A percentile compares a stretch with the other conserved stretches of the same genome.
Conservation (phyloP, 2,329 filamentous ascomycete genomes). For the Aspergillus uvarum region DNA sequence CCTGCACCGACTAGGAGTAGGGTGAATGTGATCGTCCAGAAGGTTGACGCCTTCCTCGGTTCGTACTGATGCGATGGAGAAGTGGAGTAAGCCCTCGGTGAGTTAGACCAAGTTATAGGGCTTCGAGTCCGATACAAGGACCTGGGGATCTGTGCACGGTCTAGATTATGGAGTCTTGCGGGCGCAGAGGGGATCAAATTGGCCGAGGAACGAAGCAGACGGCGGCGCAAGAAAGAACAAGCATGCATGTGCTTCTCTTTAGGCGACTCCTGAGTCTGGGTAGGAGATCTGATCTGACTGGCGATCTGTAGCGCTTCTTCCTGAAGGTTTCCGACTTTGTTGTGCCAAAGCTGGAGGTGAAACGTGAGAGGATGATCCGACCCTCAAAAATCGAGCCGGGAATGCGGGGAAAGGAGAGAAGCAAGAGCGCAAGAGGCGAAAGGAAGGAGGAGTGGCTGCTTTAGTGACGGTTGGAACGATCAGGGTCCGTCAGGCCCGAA, state of each 20-base stretch:
- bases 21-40: conserved; percentile 39
- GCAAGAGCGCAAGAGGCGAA: conserved; percentile 8
- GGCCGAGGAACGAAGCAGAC: conserved; percentile 35
- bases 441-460: background rate
- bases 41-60: conserved; percentile 37
- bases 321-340: background rate
- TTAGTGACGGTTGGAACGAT: background rate
- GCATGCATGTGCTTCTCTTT: conserved; percentile 37
- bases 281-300: background rate
- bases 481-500: background rate
- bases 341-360: background rate
- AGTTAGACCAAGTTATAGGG: conserved; percentile 24
- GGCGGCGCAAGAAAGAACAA: conserved; percentile 29
- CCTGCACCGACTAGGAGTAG: conserved; percentile 36
- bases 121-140: conserved; percentile 20
- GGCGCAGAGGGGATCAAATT: conserved; percentile 22
- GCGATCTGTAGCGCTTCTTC: background rate
- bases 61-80: conserved; percentile 21
- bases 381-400: conserved; percentile 5
- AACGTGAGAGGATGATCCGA: conserved; percentile 4
- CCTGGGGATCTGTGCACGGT: conserved; percentile 24
- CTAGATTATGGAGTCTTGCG: conserved; percentile 14
- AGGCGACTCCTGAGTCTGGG: conserved; percentile 9
- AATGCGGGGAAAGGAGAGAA: conserved; percentile 3
- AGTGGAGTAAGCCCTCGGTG: conserved; percentile 29